Percentiles rank a stretch among this genome's conserved stretches.
These are phyloP conservation scores for Rubroboletus satanas DNA, from an alignment of 768 basidiomycete genomes.

Conservation along the genomic window DNA sequence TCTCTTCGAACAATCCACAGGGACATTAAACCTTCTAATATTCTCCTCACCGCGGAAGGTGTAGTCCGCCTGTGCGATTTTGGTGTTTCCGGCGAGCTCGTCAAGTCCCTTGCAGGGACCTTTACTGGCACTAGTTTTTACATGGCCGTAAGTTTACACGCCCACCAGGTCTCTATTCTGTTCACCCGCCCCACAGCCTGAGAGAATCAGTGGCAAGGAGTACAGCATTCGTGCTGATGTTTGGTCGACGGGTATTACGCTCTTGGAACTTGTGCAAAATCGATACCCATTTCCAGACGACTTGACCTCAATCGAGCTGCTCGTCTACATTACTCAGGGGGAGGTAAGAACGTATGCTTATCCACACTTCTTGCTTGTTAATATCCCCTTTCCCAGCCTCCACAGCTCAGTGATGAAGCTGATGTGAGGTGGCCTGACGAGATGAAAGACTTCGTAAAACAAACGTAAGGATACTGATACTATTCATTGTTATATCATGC, in stretches of 20 bases:
- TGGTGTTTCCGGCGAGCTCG: conserved; percentile 94
- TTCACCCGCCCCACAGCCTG: conserved; percentile 55
- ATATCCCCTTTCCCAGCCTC: conserved; percentile 49
- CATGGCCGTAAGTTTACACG: conserved; percentile 79
- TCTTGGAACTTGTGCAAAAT: conserved; percentile 91
- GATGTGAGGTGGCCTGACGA: conserved; percentile 64
- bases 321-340: conserved; percentile 83
- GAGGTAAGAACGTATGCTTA: conserved; percentile 46
- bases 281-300: conserved; percentile 94
- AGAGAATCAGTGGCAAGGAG: conserved; percentile 86
- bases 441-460: conserved; percentile 90
- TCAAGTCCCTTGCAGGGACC: conserved; percentile 87
- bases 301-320: conserved; percentile 88
- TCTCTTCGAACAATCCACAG: conserved; percentile 90
- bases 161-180: neutral
- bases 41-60: conserved; percentile 85
- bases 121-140: conserved; percentile 98
- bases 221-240: conserved; percentile 97
- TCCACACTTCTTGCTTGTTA: conserved; percentile 13
- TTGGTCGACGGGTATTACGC: conserved; percentile 94
- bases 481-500: neutral
- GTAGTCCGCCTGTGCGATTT: conserved; percentile 93
- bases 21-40: conserved; percentile 92
- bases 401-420: conserved; percentile 74
- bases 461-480: conserved; percentile 55